Percentiles rank a stretch among this genome's conserved stretches.
These are phyloP conservation scores for Quambalaria eucalypti DNA, from an alignment of 1,284 basidiomycete species.

Conservation along the genomic window DNA sequence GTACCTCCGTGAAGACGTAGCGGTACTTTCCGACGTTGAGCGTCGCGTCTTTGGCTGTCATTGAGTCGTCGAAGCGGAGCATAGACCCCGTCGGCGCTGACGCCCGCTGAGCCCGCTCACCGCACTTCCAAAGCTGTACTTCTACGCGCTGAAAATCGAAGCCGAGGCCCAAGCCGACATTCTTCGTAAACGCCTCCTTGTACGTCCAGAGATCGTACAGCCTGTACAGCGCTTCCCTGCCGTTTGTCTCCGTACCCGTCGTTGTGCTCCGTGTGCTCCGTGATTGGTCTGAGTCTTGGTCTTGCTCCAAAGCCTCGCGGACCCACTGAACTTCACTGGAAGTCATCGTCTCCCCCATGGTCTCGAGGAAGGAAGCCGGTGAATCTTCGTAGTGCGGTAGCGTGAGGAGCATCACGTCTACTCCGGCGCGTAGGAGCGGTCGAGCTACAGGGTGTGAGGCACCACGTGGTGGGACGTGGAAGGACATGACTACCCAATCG, in stretches of 20 bases:
- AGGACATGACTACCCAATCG: constrained; percentile 40
- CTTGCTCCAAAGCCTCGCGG: background rate
- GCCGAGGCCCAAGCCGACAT: constrained; percentile 33
- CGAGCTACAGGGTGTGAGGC: no score
- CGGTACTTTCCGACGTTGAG: no score
- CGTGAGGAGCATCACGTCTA: constrained; percentile 38
- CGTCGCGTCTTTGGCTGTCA: no score
- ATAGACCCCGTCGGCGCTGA: no score
- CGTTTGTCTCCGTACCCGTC: no score
- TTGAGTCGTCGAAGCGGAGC: no score
- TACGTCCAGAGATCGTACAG: constrained; percentile 40
- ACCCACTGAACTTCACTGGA: constrained; percentile 23
- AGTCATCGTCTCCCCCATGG: constrained; percentile 39
- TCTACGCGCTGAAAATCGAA: constrained; percentile 35
- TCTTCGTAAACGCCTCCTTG: constrained; percentile 44
- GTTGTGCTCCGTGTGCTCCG: no score
- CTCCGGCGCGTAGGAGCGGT: constrained; percentile 30
- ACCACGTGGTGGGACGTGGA: no score
- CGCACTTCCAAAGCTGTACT: constrained; percentile 13
- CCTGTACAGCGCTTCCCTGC: constrained; percentile 15
- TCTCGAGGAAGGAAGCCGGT: constrained; percentile 21
- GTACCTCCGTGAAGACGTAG: no score
- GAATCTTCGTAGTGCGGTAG: constrained; percentile 31
- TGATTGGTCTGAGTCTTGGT: no score
- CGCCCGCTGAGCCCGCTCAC: no score